Evolutionary conservation across 1,284 basidiomycete species (phyloP).

Genomic region (Boletellus deceptivus): DNA sequence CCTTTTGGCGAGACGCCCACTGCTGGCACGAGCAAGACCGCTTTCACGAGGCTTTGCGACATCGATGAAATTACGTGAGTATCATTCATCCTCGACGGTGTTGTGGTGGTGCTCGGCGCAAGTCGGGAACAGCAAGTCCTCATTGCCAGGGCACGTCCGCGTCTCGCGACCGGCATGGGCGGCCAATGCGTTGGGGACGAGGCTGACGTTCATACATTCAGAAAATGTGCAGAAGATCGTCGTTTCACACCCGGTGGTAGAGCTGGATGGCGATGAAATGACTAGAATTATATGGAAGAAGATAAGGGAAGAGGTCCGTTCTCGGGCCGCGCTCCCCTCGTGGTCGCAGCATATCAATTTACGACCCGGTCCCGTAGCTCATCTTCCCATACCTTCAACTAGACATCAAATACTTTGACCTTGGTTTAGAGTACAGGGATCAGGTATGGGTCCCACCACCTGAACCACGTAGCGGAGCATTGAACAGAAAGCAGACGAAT

Average conservation of each 20-base stretch:
- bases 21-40: constrained; percentile 23
- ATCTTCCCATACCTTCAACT: constrained; percentile 94
- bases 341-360: background rate
- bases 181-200: background rate
- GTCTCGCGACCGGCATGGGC: background rate
- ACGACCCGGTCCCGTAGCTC: constrained; percentile 51
- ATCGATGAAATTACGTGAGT: constrained; percentile 32
- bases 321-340: background rate
- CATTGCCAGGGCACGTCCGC: background rate
- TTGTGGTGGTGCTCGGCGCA: constrained; percentile 2
- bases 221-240: constrained; percentile 60
- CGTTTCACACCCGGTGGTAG: constrained; percentile 90
- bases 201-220: constrained; percentile 15
- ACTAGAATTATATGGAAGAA: constrained; percentile 99
- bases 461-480: background rate
- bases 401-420: constrained; percentile 98
- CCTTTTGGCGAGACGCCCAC: constrained; percentile 26
- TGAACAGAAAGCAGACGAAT: constrained; percentile 62
- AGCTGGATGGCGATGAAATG: constrained; percentile 98
- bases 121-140: background rate
- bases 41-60: constrained; percentile 29
- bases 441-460: constrained; percentile 47
- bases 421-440: constrained; percentile 91
- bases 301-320: constrained; percentile 87
- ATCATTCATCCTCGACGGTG: background rate